These are phyloP conservation scores for Astragalus glycyphyllos DNA, from an alignment of 306 rosid genomes.

Conservation along the genomic window DNA sequence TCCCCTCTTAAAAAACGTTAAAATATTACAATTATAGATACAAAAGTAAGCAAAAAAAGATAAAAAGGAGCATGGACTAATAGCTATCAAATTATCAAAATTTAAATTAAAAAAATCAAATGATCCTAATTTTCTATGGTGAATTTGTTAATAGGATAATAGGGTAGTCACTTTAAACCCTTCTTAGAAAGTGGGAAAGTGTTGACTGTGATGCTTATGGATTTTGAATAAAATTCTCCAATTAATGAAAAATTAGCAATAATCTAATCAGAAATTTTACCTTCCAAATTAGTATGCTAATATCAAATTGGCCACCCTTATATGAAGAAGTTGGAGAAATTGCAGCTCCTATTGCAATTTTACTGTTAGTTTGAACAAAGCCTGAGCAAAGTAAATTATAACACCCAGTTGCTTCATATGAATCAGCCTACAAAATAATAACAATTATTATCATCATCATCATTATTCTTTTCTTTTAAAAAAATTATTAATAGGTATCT, in stretches of 20 bases:
- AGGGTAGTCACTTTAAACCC: too few species aligned
- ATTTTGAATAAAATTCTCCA: too few species aligned
- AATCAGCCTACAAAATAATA: slow-evolving; percentile 71
- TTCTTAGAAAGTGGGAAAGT: too few species aligned
- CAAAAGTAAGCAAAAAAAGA: neutral
- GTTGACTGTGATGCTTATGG: too few species aligned
- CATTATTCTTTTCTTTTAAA: neutral
- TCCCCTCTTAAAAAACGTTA: too few species aligned
- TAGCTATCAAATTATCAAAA: too few species aligned
- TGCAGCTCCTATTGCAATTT: slow-evolving; percentile 95
- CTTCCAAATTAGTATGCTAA: slow-evolving; percentile 92
- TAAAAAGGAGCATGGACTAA: too few species aligned
- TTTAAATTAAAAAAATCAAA: neutral
- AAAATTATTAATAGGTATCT: neutral
- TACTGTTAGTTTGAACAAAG: slow-evolving; percentile 85
- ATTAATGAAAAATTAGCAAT: too few species aligned
- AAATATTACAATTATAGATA: too few species aligned
- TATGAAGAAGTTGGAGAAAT: slow-evolving; percentile 90
- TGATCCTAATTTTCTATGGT: neutral
- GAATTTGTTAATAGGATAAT: too few species aligned
- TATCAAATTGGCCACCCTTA: slow-evolving; percentile 85
- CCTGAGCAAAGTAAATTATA: slow-evolving; percentile 93
- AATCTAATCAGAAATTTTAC: slow-evolving; percentile 47
- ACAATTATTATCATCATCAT: neutral
- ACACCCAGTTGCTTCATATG: slow-evolving; percentile 95